phyloP scores from a whole-genome alignment of 768 basidiomycete genomes.

The Butyriboletus loyo region DNA sequence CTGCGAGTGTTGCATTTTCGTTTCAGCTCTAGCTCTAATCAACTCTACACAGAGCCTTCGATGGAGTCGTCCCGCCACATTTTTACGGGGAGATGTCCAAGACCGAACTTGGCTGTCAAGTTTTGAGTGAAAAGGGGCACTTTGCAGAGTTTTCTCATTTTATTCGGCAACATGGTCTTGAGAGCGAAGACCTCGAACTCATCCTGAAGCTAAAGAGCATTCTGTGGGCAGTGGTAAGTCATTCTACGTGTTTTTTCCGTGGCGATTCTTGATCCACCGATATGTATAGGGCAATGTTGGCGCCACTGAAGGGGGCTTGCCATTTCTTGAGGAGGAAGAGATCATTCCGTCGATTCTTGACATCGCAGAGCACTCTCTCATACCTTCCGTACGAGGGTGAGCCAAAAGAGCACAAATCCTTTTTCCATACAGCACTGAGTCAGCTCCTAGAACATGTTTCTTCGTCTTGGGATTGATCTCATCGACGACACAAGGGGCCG shows the following conservation, averaged over 20 bases:
- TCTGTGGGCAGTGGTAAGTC: conserved; percentile 91
- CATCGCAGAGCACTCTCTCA: conserved; percentile 85
- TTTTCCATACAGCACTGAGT: conserved; percentile 10
- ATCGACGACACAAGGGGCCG: conserved; percentile 87
- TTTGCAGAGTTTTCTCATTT: conserved; percentile 89
- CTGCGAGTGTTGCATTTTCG: conserved; percentile 36
- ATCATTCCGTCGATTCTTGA: conserved; percentile 87
- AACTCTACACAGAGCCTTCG: conserved; percentile 54
- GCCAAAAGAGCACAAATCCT: conserved; percentile 23
- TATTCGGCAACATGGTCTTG: conserved; percentile 82
- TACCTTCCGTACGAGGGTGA: conserved; percentile 92
- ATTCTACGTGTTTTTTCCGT: not conserved
- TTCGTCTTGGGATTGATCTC: conserved; percentile 93
- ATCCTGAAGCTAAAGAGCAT: conserved; percentile 92
- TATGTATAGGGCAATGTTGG: conserved; percentile 83
- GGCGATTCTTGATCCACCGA: not conserved
- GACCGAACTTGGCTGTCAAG: conserved; percentile 90
- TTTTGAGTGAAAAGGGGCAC: conserved; percentile 86
- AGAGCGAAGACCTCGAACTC: conserved; percentile 78
- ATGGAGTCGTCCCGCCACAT: conserved; percentile 87
- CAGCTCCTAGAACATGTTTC: conserved; percentile 79
- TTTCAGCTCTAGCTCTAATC: not conserved
- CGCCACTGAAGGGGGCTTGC: conserved; percentile 84
- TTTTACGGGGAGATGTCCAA: conserved; percentile 99
- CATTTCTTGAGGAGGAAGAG: conserved; percentile 93